Evolutionary conservation across 345 rosid genomes (phyloP).

Genomic region (Eutrema japonicum): DNA sequence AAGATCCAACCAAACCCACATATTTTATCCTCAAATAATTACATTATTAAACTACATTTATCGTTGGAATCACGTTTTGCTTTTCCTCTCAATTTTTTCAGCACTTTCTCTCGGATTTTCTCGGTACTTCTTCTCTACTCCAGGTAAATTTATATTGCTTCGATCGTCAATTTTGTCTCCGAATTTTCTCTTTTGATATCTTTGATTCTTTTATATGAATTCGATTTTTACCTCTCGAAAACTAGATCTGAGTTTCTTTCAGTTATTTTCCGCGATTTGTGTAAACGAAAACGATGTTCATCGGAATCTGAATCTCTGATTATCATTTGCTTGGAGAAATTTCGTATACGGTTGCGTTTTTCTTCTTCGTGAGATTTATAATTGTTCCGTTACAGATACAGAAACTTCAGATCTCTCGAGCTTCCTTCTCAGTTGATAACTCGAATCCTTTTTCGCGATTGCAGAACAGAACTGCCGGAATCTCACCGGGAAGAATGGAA

Average conservation of each 20-base stretch:
- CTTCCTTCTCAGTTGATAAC: no score
- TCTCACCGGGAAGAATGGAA: no score
- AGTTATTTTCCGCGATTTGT: neutral
- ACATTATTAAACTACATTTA: no score
- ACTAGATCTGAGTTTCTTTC: conserved; percentile 27
- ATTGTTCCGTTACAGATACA: conserved; percentile 12
- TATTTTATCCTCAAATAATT: no score
- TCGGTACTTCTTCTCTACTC: conserved; percentile 22
- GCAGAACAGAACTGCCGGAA: no score
- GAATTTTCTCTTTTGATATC: conserved; percentile 3
- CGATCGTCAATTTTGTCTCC: conserved; percentile 6
- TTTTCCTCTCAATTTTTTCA: no score
- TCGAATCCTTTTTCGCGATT: no score
- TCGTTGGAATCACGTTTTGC: no score
- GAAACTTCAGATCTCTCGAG: no score
- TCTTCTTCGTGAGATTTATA: neutral
- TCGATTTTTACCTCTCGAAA: no score
- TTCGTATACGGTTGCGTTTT: neutral
- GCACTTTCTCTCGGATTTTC: conserved; percentile 28
- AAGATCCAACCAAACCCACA: no score
- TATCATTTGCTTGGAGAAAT: neutral
- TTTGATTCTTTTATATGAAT: neutral
- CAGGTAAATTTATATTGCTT: conserved; percentile 23
- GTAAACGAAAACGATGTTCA: neutral
- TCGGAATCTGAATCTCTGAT: conserved; percentile 9